Evolutionary conservation across 352 stramenopile species (phyloP).

Genomic region (Phytophthora pluvialis): DNA sequence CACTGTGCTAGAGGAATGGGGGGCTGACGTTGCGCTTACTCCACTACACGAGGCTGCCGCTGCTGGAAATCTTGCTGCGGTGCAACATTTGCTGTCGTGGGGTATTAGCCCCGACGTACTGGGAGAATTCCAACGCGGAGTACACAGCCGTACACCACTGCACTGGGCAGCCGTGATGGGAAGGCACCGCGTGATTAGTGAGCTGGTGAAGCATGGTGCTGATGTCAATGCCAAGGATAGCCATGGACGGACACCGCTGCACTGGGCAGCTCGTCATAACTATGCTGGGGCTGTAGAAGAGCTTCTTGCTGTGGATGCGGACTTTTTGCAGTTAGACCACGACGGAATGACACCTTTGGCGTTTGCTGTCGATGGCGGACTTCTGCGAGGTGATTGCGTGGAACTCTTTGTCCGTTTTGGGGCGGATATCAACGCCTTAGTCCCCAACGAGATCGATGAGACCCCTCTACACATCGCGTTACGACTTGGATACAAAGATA

Average conservation of each 20-base stretch:
- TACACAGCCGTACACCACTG: constrained; percentile 65
- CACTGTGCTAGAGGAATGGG: constrained; percentile 71
- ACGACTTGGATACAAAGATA: constrained; percentile 59
- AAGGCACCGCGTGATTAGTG: constrained; percentile 50
- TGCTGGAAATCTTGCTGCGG: constrained; percentile 53
- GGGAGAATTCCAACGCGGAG: constrained; percentile 72
- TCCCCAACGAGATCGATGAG: constrained; percentile 61
- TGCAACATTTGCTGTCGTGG: constrained; percentile 64
- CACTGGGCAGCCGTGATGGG: constrained; percentile 85
- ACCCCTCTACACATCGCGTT: constrained; percentile 79
- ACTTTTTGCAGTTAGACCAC: constrained; percentile 60
- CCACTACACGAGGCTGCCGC: constrained; percentile 74
- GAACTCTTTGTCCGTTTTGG: constrained; percentile 60
- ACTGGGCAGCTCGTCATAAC: constrained; percentile 83
- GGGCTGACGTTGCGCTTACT: constrained; percentile 78
- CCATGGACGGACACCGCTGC: constrained; percentile 63
- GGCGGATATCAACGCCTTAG: constrained; percentile 53
- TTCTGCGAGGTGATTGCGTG: constrained; percentile 54
- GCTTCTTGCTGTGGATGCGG: constrained; percentile 56
- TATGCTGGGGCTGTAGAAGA: constrained; percentile 59
- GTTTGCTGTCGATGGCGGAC: constrained; percentile 63
- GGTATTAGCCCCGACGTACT: constrained; percentile 65
- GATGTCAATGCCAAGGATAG: constrained; percentile 72
- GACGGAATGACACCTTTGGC: constrained; percentile 72
- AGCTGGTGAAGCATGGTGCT: constrained; percentile 54